phyloP scores from a whole-genome alignment of 164 flowering plant genomes.

The Taxillus chinensis region DNA sequence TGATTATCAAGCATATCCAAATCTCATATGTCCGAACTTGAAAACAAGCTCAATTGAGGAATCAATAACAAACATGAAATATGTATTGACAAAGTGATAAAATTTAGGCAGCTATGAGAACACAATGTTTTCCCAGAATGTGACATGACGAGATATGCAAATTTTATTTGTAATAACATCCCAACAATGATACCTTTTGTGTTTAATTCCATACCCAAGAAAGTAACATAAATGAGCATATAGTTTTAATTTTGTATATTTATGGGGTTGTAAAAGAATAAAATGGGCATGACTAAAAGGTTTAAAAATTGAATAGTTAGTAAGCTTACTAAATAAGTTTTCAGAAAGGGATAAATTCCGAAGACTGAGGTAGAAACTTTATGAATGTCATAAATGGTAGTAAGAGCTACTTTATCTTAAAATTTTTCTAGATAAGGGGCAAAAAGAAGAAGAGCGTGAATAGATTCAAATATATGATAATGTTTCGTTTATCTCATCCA shows the following conservation, averaged over 20 bases:
- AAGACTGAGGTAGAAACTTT: background rate
- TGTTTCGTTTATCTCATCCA: background rate
- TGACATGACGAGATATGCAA: constrained; percentile 3
- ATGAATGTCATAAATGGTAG: background rate
- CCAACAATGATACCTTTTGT: constrained; percentile 1
- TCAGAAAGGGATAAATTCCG: too few species aligned
- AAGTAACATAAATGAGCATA: background rate
- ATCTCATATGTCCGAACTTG: too few species aligned
- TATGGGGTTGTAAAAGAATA: background rate
- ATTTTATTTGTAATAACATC: background rate
- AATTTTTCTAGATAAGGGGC: background rate
- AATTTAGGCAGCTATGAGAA: too few species aligned
- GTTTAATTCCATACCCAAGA: constrained; percentile 2
- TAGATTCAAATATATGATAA: background rate
- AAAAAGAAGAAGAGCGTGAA: background rate
- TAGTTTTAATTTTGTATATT: background rate
- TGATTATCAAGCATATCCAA: too few species aligned
- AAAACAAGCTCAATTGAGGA: too few species aligned
- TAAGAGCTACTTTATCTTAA: background rate
- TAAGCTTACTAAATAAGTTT: too few species aligned
- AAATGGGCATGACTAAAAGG: too few species aligned
- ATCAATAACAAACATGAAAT: too few species aligned
- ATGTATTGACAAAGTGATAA: too few species aligned
- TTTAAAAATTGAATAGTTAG: too few species aligned
- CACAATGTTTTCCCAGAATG: too few species aligned